phyloP scores from a whole-genome alignment of 2,329 filamentous ascomycete genomes.

The Zymoseptoria brevis region DNA sequence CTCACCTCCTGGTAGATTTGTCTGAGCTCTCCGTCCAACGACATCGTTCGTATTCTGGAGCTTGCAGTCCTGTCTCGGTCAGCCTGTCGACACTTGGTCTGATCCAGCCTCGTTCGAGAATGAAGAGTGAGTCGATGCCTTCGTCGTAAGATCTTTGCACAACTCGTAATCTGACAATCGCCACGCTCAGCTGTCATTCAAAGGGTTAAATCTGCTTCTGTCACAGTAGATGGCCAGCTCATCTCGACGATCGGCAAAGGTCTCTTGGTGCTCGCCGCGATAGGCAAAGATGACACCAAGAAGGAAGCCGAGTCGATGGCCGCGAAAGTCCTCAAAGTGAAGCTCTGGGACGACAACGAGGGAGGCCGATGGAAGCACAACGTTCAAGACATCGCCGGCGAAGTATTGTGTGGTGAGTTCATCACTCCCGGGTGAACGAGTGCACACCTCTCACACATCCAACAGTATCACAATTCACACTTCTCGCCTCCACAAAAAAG shows the following conservation, averaged over 20 bases:
- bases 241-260: constrained; percentile 88
- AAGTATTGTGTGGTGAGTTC: constrained; percentile 91
- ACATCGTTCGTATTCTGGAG: background rate
- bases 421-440: no score
- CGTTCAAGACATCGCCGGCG: constrained; percentile 80
- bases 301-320: constrained; percentile 82
- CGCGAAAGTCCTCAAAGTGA: constrained; percentile 78
- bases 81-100: background rate
- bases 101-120: constrained; percentile 12
- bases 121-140: constrained; percentile 34
- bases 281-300: constrained; percentile 81
- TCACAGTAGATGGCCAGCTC: constrained; percentile 84
- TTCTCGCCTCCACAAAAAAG: constrained; percentile 89
- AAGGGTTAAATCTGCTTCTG: constrained; percentile 87
- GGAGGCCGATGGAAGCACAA: constrained; percentile 83
- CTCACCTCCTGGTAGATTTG: background rate
- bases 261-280: constrained; percentile 81
- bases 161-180: constrained; percentile 15
- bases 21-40: background rate
- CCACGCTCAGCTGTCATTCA: constrained; percentile 69
- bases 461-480: constrained; percentile 90
- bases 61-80: background rate
- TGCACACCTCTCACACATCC: constrained; percentile 1
- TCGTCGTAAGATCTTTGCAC: background rate
- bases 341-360: constrained; percentile 78